Evolutionary conservation across 495 filamentous ascomycete genomes (phyloP).

Genomic region (Bombardia bombarda): DNA sequence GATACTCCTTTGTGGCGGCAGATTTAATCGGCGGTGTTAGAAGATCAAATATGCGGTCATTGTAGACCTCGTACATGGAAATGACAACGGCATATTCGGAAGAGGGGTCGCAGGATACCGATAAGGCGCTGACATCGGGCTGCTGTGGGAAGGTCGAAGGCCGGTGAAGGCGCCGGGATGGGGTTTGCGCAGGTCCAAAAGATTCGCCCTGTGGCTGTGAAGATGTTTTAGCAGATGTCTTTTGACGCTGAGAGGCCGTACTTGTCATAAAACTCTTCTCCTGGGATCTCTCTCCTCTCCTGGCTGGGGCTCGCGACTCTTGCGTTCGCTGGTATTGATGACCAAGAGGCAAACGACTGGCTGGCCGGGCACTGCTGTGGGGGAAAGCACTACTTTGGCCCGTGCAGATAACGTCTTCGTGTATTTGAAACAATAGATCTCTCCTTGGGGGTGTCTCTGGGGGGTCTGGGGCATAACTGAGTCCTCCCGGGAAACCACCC

Average conservation of each 20-base stretch:
- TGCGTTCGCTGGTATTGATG: constrained; percentile 2
- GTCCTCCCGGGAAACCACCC: constrained; percentile 31
- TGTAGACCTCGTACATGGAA: constrained; percentile 99
- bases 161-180: constrained; percentile 51
- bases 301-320: neutral
- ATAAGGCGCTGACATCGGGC: constrained; percentile 66
- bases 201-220: constrained; percentile 33
- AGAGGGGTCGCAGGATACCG: constrained; percentile 56
- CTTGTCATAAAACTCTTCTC: constrained; percentile 34
- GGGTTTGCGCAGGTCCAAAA: constrained; percentile 34
- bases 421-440: neutral
- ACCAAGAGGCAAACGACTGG: neutral
- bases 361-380: no score
- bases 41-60: constrained; percentile 94
- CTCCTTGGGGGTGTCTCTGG: constrained; percentile 4
- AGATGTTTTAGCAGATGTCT: constrained; percentile 29
- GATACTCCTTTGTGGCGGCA: constrained; percentile 53
- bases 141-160: constrained; percentile 58
- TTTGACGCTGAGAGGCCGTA: constrained; percentile 29
- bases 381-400: no score
- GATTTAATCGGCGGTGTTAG: constrained; percentile 49
- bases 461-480: constrained; percentile 14
- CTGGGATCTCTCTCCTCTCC: constrained; percentile 12
- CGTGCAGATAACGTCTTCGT: neutral
- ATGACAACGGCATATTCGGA: constrained; percentile 84